Evolutionary conservation across 192 early-diverging fungal species (phyloP), one percentile per base, ranked within the genome.

Genomic region (Borealophlyctis nickersoniae): DNA sequence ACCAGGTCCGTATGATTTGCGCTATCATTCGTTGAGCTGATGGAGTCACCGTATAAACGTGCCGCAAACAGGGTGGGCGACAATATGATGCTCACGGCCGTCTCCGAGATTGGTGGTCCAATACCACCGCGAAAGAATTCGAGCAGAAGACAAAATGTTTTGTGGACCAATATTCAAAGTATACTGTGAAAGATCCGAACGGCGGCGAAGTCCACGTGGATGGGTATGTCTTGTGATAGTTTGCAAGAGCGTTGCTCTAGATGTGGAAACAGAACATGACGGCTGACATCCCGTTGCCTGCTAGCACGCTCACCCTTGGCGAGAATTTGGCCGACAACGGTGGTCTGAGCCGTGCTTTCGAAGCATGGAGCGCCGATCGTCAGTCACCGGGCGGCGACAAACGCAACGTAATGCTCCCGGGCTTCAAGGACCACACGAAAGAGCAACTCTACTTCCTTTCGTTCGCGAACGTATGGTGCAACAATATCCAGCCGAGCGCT

Each of bases 261-360:
- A 19, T 19, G 64, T 2, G 1, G 2, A 14, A 0, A 63, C 57
- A 27, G 3, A 16, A 58, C 7, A n/a, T n/a, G n/a, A n/a, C n/a
- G n/a, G n/a, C n/a, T n/a, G n/a, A n/a, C n/a, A n/a, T n/a, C n/a
- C n/a, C n/a, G n/a, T n/a, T n/a, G n/a, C n/a, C n/a, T n/a, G n/a
- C n/a, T 49, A 62, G 60, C 19, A 61, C 39, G 7, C 49, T 73
- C 32, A 86, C 84, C 0, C 49, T 87, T 3, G 79, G 74, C 16
- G 85, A 87, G 63, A 90, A 90, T 58, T 39, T 90, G 27, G 87
- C 88, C 0, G 88, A 90, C 62, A 88, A 86, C 70, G 86, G 83
- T 1, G 88, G 88, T 4, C 51, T 87, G 23, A 56, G 64, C 33
- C 50, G 56, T 4, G 79, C 79, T 2, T 65, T 60, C 24, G 73